A percentile compares a stretch with the other conserved stretches of the same genome.
phyloP scores from a whole-genome alignment of 805 yeast species.

The Wickerhamiella bombiphila region DNA sequence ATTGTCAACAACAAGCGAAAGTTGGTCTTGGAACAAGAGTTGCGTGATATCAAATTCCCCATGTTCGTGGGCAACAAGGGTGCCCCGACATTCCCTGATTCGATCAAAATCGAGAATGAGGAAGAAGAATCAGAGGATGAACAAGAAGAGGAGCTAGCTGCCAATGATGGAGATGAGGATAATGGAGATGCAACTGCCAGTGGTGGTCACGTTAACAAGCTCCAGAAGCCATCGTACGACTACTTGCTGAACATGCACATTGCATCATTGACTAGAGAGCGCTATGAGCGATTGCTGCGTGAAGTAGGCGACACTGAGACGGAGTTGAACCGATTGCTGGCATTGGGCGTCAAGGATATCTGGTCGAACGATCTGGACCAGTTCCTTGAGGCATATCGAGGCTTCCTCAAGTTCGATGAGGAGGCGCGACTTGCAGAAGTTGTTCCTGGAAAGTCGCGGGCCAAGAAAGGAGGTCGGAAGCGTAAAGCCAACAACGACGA shows the following conservation, averaged over 20 bases:
- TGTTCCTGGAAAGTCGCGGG: constrained; percentile 16
- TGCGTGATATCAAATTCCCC: constrained; percentile 55
- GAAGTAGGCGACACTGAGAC: constrained; percentile 60
- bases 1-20: constrained; percentile 63
- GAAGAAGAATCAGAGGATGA: constrained; percentile 20
- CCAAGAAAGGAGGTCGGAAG: constrained; percentile 28
- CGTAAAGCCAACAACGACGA: constrained; percentile 9
- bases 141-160: constrained; percentile 30
- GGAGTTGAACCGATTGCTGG: constrained; percentile 52
- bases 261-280: constrained; percentile 84
- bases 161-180: constrained; percentile 4
- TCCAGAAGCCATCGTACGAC: constrained; percentile 47
- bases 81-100: constrained; percentile 38
- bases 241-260: constrained; percentile 84
- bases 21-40: constrained; percentile 43
- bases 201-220: constrained; percentile 19
- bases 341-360: constrained; percentile 65
- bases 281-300: constrained; percentile 62
- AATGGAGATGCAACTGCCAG: constrained; percentile 22
- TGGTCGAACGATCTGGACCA: constrained; percentile 77
- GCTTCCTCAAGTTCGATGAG: constrained; percentile 52
- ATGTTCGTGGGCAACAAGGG: constrained; percentile 49
- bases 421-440: constrained; percentile 38
- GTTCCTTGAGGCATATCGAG: constrained; percentile 51
- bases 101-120: constrained; percentile 28